Evolutionary conservation across 352 stramenopile genomes (phyloP), one percentile per base, ranked within the genome.

Genomic region (Blastocystis sp.): DNA sequence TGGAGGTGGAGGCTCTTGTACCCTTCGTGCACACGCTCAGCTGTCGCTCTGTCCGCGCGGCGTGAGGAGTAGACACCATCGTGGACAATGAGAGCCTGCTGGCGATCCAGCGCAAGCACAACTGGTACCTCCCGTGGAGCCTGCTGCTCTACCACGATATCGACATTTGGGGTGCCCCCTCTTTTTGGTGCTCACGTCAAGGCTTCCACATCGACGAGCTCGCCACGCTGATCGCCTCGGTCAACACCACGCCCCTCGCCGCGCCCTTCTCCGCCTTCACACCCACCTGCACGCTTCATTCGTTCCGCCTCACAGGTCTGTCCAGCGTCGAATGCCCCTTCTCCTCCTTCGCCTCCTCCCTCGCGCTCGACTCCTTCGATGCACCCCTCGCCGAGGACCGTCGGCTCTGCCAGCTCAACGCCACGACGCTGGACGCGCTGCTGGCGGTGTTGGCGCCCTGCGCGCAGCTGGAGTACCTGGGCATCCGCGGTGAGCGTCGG

Each of bases 61-160:
- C 2, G 4, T 81, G 2, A n/a, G 38, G 4, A 43, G 45, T 81
- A 81, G 71, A 64, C 43, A 62, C 40, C 11, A 40, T 81, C 43
- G 7, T 66, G 9, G 71, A 81, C 34, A 41, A 53, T 21, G 28
- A 43, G 17, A 19, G 2, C 7, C 3, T 81, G 5, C 11, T 52
- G 28, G 28, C 28, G 28, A 14, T n/a, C n/a, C 23, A 28, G 53
- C 19, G 28, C 14, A 21, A 38, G 3, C 64, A 43, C 28, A 45
- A 81, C 28, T 81, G 71, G 71, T 66, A 66, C 43, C n/a, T 81
- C 5, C 71, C 71, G 38, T 81, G 71, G 71, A 67, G 52, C 28
- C 43, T 40, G 2, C 34, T 53, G 17, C 21, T 81, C 2, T 81
- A 81, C 43, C 11, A 62, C 41, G 28, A 62, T 48, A 62, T 53